phyloP scores from a whole-genome alignment of 371 early-diverging fungal genomes.

The Mortierella sp. region DNA sequence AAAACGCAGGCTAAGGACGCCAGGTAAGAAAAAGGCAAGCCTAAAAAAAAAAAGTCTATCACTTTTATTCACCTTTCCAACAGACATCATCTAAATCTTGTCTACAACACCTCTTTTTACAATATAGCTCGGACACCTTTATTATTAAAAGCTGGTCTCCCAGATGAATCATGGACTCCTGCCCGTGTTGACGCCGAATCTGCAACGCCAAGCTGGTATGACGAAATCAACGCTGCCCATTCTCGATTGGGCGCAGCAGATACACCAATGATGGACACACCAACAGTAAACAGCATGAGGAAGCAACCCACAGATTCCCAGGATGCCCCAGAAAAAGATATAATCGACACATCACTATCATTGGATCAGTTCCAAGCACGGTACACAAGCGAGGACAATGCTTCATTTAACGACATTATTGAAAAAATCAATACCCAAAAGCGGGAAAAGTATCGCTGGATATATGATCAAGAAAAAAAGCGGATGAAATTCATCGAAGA shows the following conservation, averaged over 20 bases:
- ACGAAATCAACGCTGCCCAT: not conserved
- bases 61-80: not conserved
- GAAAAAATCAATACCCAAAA: constrained; percentile 72
- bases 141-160: constrained; percentile 19
- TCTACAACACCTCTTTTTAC: not conserved
- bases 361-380: constrained; percentile 80
- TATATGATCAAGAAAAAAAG: constrained; percentile 74
- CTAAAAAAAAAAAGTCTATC: not conserved
- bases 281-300: constrained; percentile 12
- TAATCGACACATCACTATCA: constrained; percentile 47
- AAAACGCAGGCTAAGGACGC: constrained; percentile 40
- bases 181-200: constrained; percentile 40
- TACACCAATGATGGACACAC: constrained; percentile 32
- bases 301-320: not conserved
- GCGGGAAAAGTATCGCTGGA: constrained; percentile 75
- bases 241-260: constrained; percentile 14
- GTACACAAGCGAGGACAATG: constrained; percentile 91
- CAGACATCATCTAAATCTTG: not conserved
- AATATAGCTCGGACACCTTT: constrained; percentile 41
- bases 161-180: constrained; percentile 50
- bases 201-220: constrained; percentile 43
- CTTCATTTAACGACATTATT: constrained; percentile 78
- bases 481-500: constrained; percentile 35
- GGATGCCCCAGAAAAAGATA: not conserved
- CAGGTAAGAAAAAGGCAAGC: constrained; percentile 27